Percentiles rank a stretch among this genome's conserved stretches.
These are phyloP conservation scores for Starmerella floricola DNA, from an alignment of 805 yeast genomes.

Conservation along the genomic window DNA sequence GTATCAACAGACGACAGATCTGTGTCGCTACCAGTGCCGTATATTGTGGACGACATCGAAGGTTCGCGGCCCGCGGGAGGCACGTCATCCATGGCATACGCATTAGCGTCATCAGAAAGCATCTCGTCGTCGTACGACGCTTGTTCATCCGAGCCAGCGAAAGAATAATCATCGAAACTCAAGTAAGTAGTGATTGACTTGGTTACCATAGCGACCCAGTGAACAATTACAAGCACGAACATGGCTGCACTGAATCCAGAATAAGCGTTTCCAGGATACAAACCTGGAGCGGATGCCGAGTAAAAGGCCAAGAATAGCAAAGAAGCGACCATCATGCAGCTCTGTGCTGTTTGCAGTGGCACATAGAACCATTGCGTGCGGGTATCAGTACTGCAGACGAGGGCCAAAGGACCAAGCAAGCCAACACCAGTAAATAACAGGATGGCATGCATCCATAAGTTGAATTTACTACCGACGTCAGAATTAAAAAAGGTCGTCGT, in stretches of 20 bases:
- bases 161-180: slow-evolving; percentile 6
- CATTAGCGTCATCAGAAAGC: slow-evolving; percentile 5
- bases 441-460: slow-evolving; percentile 45
- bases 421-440: slow-evolving; percentile 37
- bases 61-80: slow-evolving; percentile 5
- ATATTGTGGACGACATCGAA: slow-evolving; percentile 12
- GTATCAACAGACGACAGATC: slow-evolving; percentile 13
- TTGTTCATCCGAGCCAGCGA: too few species aligned
- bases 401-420: slow-evolving; percentile 52
- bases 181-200: slow-evolving; percentile 15
- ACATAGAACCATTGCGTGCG: slow-evolving; percentile 43
- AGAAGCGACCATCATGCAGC: slow-evolving; percentile 35
- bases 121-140: too few species aligned
- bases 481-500: slow-evolving; percentile 55
- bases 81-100: slow-evolving; percentile 7
- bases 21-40: slow-evolving; percentile 11
- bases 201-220: slow-evolving; percentile 33
- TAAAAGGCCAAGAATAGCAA: slow-evolving; percentile 46
- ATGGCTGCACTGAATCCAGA: slow-evolving; percentile 51
- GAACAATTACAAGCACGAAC: slow-evolving; percentile 41
- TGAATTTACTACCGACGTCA: slow-evolving; percentile 38
- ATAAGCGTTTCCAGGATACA: slow-evolving; percentile 72
- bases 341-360: slow-evolving; percentile 43
- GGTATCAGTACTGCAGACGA: slow-evolving; percentile 50
- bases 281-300: slow-evolving; percentile 44